phyloP scores from a whole-genome alignment of 768 basidiomycete genomes.

The Kwoniella botswanensis region DNA sequence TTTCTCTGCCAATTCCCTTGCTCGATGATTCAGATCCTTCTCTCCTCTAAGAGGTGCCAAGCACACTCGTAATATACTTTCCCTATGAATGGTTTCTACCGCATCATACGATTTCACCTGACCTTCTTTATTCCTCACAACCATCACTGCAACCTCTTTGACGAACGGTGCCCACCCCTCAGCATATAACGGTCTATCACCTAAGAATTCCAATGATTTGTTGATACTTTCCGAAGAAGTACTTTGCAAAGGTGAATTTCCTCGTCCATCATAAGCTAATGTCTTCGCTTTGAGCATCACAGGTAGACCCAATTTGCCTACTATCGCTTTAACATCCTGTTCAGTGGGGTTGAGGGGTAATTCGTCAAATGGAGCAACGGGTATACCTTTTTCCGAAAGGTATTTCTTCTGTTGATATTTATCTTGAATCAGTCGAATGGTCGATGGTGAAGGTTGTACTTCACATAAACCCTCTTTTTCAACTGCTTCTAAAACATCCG shows the following conservation, averaged over 20 bases:
- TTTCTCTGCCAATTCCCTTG: slow-evolving; percentile 74
- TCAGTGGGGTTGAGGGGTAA: slow-evolving; percentile 66
- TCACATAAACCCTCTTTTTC: slow-evolving; percentile 59
- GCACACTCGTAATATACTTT: slow-evolving; percentile 91
- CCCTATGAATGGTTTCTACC: slow-evolving; percentile 93
- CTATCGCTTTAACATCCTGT: slow-evolving; percentile 62
- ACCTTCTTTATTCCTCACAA: slow-evolving; percentile 77
- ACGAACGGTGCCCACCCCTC: slow-evolving; percentile 90
- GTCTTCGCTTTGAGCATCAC: slow-evolving; percentile 97
- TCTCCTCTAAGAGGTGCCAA: slow-evolving; percentile 76
- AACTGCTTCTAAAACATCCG: slow-evolving; percentile 66
- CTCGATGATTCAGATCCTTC: slow-evolving; percentile 67
- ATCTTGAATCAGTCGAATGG: slow-evolving; percentile 83
- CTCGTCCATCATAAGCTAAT: slow-evolving; percentile 92
- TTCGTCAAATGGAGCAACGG: slow-evolving; percentile 67
- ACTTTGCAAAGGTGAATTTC: slow-evolving; percentile 78
- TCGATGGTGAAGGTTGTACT: slow-evolving; percentile 74
- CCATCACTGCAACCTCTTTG: slow-evolving; percentile 95
- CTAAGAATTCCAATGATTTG: slow-evolving; percentile 61
- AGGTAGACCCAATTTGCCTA: slow-evolving; percentile 71
- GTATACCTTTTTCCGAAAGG: slow-evolving; percentile 63
- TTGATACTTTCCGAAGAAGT: slow-evolving; percentile 63
- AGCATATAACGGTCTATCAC: slow-evolving; percentile 81
- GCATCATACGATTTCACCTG: slow-evolving; percentile 82
- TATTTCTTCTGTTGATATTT: slow-evolving; percentile 71